Base-by-base conservation (phyloP, 2,329 filamentous ascomycete genomes). In the Aspergillus aculeatus region DNA sequence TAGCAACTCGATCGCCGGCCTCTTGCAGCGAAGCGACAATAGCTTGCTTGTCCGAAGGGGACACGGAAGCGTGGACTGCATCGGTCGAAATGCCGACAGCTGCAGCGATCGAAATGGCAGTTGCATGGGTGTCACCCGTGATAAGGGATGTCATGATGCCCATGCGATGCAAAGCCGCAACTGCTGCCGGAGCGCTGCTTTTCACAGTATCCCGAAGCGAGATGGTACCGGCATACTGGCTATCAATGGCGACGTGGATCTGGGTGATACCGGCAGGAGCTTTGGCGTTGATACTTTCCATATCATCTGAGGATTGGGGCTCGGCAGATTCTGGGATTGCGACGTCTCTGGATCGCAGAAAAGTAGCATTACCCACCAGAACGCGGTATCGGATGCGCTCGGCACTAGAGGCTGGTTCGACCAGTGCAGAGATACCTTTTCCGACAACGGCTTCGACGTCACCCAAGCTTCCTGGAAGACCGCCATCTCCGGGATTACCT, bases 141-240 rank as follows among this genome's bases (percentile, higher is more conserved):
- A 99, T 91, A 66, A 99, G 92, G 51, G 92, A 92, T 11, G 91
- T 91, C 68, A 89, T 89, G 75, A 98, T 89, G 23, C 90, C 89
- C 86, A 98, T 92, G 62, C 85, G 86, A 73, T 90, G 87, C 47
- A 99, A 84, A 3, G 94, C 93, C 9, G 89, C 81, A 60, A 99
- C 88, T 9, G 91, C 85, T 10, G 91, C 91, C 5, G 86, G 84
- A 0, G 95, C 93, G 23, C 90, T 92, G 10, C 91, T 86, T 75
- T 99, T 99, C 76, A 99, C 88, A 1, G 89, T 94, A 74, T 99
- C 95, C 4, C 91, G 88, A 23, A 99, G 87, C 66, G 88, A 90
- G 56, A 98, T 83, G 52, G 89, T 87, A 50, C 95, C 95, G 3
- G 90, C 86, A 73, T 96, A 98, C 57, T 82, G 78, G 53, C 85